A percentile compares a stretch with the other conserved stretches of the same genome.
These are phyloP conservation scores for Venturiaceae sp. DNA, from an alignment of 2,329 filamentous ascomycete species.

Conservation along the genomic window DNA sequence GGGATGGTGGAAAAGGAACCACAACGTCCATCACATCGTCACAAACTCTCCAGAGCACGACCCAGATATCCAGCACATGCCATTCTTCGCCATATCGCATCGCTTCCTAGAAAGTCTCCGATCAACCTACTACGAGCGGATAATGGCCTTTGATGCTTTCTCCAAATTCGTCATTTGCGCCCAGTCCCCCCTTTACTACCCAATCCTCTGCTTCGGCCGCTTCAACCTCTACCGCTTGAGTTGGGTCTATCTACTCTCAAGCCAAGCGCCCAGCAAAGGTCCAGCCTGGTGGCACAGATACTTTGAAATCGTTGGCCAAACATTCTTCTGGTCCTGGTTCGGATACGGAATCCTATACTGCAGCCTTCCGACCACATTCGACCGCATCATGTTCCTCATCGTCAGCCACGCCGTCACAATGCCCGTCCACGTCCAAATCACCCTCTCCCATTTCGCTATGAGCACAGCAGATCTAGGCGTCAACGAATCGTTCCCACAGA, in stretches of 20 bases:
- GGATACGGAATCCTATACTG: constrained; percentile 56
- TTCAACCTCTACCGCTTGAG: constrained; percentile 65
- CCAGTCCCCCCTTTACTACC: constrained; percentile 61
- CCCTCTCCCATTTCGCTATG: constrained; percentile 65
- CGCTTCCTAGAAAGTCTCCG: constrained; percentile 54
- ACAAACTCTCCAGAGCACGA: constrained; percentile 95
- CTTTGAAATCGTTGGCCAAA: constrained; percentile 53
- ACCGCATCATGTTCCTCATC: constrained; percentile 52
- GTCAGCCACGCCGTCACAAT: constrained; percentile 56
- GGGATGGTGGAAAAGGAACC: constrained; percentile 95
- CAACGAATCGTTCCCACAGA: constrained; percentile 57
- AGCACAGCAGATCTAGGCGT: constrained; percentile 54
- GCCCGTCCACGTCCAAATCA: constrained; percentile 63
- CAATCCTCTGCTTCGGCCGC: constrained; percentile 55
- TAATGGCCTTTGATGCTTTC: constrained; percentile 52
- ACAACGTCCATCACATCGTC: constrained; percentile 95
- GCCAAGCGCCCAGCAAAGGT: constrained; percentile 45
- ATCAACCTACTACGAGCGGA: constrained; percentile 57
- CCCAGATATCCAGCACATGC: constrained; percentile 76
- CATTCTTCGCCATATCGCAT: constrained; percentile 58
- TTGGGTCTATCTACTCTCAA: constrained; percentile 53
- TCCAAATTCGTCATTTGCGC: constrained; percentile 50
- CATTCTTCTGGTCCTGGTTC: constrained; percentile 58
- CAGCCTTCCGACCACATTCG: constrained; percentile 46
- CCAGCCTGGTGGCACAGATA: constrained; percentile 60